Conservation (phyloP, 331 rosid species). For the Cydonia oblonga region DNA sequence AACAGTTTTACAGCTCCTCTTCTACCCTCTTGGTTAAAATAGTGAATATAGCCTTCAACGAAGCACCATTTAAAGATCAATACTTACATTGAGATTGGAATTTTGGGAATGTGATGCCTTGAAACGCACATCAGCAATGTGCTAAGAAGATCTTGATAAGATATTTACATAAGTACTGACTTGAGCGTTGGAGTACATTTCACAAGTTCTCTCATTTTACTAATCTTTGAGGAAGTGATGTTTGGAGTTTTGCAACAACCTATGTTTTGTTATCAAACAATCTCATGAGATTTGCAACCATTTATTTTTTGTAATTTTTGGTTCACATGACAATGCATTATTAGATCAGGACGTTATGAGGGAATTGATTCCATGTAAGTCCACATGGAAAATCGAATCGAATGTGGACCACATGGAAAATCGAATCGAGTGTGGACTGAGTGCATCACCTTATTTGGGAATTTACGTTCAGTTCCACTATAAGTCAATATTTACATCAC, state of each 20-base stretch:
- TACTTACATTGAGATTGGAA: background rate
- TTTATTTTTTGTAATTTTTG: too few relatives aligned
- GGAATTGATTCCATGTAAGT: too few relatives aligned
- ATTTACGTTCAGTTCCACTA: too few relatives aligned
- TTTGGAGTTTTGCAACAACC: background rate
- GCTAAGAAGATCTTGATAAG: background rate
- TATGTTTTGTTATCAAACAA: background rate
- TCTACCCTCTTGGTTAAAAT: background rate
- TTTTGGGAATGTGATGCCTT: background rate
- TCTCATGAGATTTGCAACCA: background rate
- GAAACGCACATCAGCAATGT: background rate
- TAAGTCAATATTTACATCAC: too few relatives aligned
- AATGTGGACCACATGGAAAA: background rate
- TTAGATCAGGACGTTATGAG: rapidly evolving
- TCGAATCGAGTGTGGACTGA: background rate
- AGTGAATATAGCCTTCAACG: background rate
- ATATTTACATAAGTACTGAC: background rate
- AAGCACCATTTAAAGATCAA: background rate
- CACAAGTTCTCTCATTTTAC: too few relatives aligned
- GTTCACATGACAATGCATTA: background rate
- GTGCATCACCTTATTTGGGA: background rate
- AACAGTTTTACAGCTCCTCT: background rate
- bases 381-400: too few relatives aligned
- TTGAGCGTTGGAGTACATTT: background rate
- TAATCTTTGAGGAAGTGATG: background rate